Evolutionary conservation across 768 basidiomycete species (phyloP).

Genomic region (Chalciporus pseudorubinellus): DNA sequence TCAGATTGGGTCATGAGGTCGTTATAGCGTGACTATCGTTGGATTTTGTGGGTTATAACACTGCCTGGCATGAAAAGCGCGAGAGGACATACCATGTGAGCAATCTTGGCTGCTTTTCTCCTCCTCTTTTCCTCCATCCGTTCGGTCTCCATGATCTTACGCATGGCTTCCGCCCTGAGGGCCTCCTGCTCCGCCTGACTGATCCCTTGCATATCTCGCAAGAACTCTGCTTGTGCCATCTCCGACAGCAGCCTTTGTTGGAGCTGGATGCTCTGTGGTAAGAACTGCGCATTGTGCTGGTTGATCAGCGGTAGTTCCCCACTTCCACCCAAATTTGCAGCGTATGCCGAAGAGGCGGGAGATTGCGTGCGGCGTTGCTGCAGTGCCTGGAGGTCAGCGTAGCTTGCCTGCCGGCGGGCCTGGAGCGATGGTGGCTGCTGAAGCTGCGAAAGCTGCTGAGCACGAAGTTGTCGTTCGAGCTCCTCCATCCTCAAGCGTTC

Average conservation of each 20-base stretch:
- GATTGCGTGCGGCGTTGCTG: slow-evolving; percentile 54
- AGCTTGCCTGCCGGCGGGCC: slow-evolving; percentile 39
- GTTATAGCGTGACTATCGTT: slow-evolving; percentile 79
- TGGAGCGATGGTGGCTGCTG: slow-evolving; percentile 41
- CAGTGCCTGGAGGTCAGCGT: slow-evolving; percentile 48
- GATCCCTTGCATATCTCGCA: slow-evolving; percentile 61
- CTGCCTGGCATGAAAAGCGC: neutral
- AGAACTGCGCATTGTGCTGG: slow-evolving; percentile 53
- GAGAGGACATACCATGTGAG: slow-evolving; percentile 66
- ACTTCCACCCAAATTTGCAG: slow-evolving; percentile 13
- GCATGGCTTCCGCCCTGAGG: slow-evolving; percentile 74
- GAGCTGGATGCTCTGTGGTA: slow-evolving; percentile 64
- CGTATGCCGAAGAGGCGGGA: slow-evolving; percentile 38
- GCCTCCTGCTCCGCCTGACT: slow-evolving; percentile 66
- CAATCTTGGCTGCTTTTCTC: slow-evolving; percentile 80
- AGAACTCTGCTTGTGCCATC: slow-evolving; percentile 66
- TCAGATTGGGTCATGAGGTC: slow-evolving; percentile 97
- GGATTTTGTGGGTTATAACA: neutral
- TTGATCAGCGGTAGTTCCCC: slow-evolving; percentile 38
- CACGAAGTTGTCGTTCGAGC: slow-evolving; percentile 58
- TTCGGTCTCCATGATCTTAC: slow-evolving; percentile 89
- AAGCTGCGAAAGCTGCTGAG: slow-evolving; percentile 49
- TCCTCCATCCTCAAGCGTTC: slow-evolving; percentile 66
- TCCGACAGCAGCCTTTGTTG: slow-evolving; percentile 78
- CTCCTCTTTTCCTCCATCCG: slow-evolving; percentile 82